Evolutionary conservation across 371 early-diverging fungal species (phyloP), one percentile per base, ranked within the genome.

Genomic region (Mortierella sp.): DNA sequence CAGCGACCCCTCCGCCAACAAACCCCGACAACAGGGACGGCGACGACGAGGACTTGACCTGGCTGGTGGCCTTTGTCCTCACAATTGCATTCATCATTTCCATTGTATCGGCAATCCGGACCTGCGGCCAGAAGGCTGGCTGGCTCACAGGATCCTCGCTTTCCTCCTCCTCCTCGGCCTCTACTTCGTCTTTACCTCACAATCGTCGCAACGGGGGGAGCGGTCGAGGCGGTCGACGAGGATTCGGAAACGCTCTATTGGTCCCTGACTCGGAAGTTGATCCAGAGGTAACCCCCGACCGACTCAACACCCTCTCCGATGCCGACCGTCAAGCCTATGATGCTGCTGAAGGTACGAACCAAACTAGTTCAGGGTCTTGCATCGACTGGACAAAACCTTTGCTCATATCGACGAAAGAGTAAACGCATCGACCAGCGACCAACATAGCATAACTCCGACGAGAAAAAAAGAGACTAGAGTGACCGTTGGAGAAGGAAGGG

Each of bases 241-340:
- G 78, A 76, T 28, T 61, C 34, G 61, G 61, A 16, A 61, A 61
- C 61, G 61, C 61, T 61, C 19, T 61, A 34, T 34, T 61, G 31
- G 61, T 61, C 37, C 61, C 61, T 61, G 61, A 61, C 61, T 61
- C 61, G 19, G 81, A 79, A 21, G 74, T 79, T 5, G 82, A 85
- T 59, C 80, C 80, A 51, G 74, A 80, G 51, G 50, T n/a, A 13
- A 50, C 53, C n/a, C 61, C 72, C 48, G 74, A 77, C 72, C 53
- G 81, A 75, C 21, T 74, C 44, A 61, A 74, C 86, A n/a, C 74
- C 61, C 71, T 85, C 71, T 69, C 86, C 9, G 86, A 85, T 44
- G 69, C 81, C 44, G 69, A 85, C 34, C 81, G 86, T 16, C 86
- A 80, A n/a, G 79, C 81, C 16, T 85, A 78, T 51, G 79, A 78